Evolutionary conservation across 2,329 filamentous ascomycete genomes (phyloP).

Genomic region (Lasiodiplodia gonubiensis): DNA sequence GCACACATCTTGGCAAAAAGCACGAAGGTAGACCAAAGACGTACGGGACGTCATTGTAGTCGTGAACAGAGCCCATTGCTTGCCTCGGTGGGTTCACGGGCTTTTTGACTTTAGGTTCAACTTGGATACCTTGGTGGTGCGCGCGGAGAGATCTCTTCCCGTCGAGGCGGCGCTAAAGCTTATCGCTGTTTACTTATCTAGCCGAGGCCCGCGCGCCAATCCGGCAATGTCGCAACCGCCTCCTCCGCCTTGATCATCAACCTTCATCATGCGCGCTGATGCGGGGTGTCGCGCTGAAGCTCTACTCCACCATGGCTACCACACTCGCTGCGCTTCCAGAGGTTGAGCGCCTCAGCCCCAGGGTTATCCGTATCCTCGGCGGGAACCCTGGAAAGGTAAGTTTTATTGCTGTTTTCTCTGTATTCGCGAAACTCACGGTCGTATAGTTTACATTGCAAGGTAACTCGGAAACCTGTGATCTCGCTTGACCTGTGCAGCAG

Average conservation of each 20-base stretch:
- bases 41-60: slow-evolving; percentile 46
- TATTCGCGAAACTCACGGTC: not conserved
- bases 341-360: slow-evolving; percentile 77
- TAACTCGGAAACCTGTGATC: slow-evolving; percentile 34
- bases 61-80: slow-evolving; percentile 26
- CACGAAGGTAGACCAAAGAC: slow-evolving; percentile 24
- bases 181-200: slow-evolving; percentile 8
- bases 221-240: slow-evolving; percentile 17
- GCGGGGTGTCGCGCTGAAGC: not conserved
- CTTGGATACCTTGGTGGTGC: slow-evolving; percentile 25
- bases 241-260: slow-evolving; percentile 1
- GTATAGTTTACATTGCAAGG: slow-evolving; percentile 67
- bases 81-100: slow-evolving; percentile 2
- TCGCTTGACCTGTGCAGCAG: not conserved
- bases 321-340: slow-evolving; percentile 59
- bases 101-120: not conserved
- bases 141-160: slow-evolving; percentile 10
- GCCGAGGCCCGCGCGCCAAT: slow-evolving; percentile 9
- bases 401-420: slow-evolving; percentile 45
- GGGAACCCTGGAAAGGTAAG: slow-evolving; percentile 84
- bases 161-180: not conserved
- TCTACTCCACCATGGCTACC: slow-evolving; percentile 15
- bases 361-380: slow-evolving; percentile 82
- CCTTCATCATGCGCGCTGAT: slow-evolving; percentile 15
- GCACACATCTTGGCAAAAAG: slow-evolving; percentile 6